Conservation (phyloP, 1,139 yeast genomes). For the Lodderomyces metapsilosis region DNA sequence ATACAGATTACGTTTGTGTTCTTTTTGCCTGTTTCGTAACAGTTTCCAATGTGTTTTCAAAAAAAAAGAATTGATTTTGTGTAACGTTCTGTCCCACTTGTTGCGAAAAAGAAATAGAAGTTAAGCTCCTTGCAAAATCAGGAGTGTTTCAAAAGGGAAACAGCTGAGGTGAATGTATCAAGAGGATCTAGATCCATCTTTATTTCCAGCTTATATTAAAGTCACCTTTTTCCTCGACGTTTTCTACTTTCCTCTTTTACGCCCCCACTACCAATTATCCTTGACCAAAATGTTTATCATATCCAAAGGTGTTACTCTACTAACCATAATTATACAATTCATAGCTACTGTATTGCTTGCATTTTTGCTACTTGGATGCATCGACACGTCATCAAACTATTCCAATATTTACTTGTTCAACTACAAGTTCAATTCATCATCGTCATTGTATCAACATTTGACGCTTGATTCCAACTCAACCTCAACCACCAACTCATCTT, state of each 20-base stretch:
- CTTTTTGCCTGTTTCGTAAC: too few species aligned
- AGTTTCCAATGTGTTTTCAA: neutral
- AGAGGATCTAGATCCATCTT: too few species aligned
- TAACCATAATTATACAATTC: constrained; percentile 27
- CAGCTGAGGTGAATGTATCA: too few species aligned
- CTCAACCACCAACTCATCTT: constrained; percentile 8
- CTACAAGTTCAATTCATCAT: constrained; percentile 42
- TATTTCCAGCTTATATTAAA: too few species aligned
- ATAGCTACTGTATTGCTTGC: constrained; percentile 43
- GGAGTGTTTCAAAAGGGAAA: too few species aligned
- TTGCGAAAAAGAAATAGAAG: neutral
- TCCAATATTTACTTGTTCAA: constrained; percentile 46
- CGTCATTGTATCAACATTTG: constrained; percentile 10
- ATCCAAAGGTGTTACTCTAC: constrained; percentile 11
- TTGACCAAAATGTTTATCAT: constrained; percentile 7
- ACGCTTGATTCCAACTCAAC: constrained; percentile 2
- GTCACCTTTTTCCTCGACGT: too few species aligned
- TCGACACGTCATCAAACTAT: constrained; percentile 36
- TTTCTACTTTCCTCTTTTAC: too few species aligned
- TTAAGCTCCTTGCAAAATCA: too few species aligned
- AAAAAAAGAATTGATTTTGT: neutral
- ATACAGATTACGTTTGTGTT: too few species aligned
- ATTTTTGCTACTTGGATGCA: constrained; percentile 55
- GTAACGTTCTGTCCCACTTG: neutral
- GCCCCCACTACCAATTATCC: too few species aligned